Evolutionary conservation across 2,329 filamentous ascomycete genomes (phyloP).

Genomic region (Fusarium sp.): DNA sequence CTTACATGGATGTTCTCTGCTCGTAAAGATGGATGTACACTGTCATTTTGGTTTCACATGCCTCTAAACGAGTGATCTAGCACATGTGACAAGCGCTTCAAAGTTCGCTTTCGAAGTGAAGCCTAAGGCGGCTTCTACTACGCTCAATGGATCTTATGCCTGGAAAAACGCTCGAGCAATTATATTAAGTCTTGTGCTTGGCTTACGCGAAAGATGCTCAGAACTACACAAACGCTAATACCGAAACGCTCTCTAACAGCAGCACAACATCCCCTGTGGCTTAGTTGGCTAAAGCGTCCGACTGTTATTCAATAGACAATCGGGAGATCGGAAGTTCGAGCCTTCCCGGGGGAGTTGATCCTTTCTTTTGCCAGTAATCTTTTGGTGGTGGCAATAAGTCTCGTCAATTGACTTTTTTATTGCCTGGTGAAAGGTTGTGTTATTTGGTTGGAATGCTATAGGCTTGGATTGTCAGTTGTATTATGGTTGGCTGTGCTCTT

Average conservation of each 20-base stretch:
- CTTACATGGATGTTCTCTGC: too few relatives aligned
- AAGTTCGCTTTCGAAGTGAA: too few relatives aligned
- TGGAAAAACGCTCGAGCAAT: too few relatives aligned
- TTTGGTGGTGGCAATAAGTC: neutral
- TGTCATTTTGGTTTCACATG: too few relatives aligned
- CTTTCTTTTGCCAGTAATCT: neutral
- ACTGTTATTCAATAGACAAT: conserved; percentile 48
- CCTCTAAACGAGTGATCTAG: too few relatives aligned
- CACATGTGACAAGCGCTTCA: too few relatives aligned
- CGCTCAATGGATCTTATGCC: too few relatives aligned
- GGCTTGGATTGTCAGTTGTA: neutral
- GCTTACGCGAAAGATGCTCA: neutral
- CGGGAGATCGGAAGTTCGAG: conserved; percentile 52
- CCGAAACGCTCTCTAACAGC: neutral
- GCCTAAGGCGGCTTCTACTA: too few relatives aligned
- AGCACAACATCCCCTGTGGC: conserved; percentile 40
- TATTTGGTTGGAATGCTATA: too few relatives aligned
- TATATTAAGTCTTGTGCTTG: neutral
- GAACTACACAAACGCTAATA: neutral
- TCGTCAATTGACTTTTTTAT: neutral
- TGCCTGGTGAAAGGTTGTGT: neutral
- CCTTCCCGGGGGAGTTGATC: conserved; percentile 48
- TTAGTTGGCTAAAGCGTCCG: conserved; percentile 48
- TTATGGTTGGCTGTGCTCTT: neutral
- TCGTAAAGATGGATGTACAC: too few relatives aligned